Evolutionary conservation across 345 rosid genomes (phyloP), one percentile per base, ranked within the genome.

Genomic region (thale cress (Arabidopsis thaliana)): DNA sequence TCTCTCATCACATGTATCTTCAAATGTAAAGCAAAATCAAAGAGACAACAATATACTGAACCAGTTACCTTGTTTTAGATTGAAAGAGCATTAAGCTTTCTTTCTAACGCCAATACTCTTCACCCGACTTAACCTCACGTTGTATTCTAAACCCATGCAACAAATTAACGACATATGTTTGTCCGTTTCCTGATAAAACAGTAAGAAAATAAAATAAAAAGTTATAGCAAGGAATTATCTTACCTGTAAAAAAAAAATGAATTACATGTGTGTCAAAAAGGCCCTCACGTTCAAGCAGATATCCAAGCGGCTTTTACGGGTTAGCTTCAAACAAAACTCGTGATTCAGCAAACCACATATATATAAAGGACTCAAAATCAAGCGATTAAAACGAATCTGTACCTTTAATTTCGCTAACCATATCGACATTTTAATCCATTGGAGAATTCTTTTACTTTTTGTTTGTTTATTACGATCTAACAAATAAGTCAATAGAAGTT

Each of bases 71-170:
- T 81, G 9, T 79, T 66, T 77, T 81, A 78, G 57, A 58, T 74
- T 59, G 72, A 73, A 59, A 89, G 83, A 67, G 89, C 89, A 78
- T 72, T 73, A 73, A 91, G 95, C 82, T 84, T 85, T 85, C 98
- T 88, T 81, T 94, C 98, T 63, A 94, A 74, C 68, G 87, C 98
- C 97, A 93, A 60, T 87, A 93, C 83, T 88, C 98, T 67, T 82
- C 83, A 67, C 98, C 98, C 12, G 46, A 72, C 67, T 66, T 82
- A 59, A 94, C 73, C 82, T 94, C 96, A 76, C 86, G 85, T 14
- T 41, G 78, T 69, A 89, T 87, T 82, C 96, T 94, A 64, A 73
- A 2, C 40, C 57, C 67, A 66, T 67, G n/a, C 12, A 53, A 64
- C 33, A 81, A 63, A 32, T 16, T 42, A 28, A 36, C 1, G 65